phyloP scores from a whole-genome alignment of 2,329 filamentous ascomycete genomes.

The Ophiostoma ulmi region DNA sequence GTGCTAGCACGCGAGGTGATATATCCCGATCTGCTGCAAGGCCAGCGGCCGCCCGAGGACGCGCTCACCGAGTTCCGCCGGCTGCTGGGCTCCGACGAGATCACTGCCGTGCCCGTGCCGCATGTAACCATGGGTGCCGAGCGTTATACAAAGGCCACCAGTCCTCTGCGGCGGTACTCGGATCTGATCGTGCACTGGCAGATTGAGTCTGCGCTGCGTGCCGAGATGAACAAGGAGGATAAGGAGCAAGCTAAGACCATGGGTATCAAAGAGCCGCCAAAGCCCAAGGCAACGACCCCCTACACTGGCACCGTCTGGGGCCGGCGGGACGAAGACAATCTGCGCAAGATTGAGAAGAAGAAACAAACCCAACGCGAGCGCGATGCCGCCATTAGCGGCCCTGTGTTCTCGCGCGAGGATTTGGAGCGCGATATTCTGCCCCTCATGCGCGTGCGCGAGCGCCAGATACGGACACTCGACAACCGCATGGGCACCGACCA shows the following conservation, averaged over 20 bases:
- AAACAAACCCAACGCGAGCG: background rate
- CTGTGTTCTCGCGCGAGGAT: constrained; percentile 40
- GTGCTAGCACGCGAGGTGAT: constrained; percentile 38
- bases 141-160: constrained; percentile 60
- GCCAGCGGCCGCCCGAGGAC: constrained; percentile 33
- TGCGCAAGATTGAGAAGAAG: background rate
- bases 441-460: constrained; percentile 49
- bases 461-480: constrained; percentile 43
- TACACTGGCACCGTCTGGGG: background rate
- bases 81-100: constrained; percentile 48
- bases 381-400: background rate
- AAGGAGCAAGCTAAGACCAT: no score
- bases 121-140: constrained; percentile 55
- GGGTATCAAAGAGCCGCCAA: background rate
- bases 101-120: constrained; percentile 49
- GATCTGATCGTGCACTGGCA: constrained; percentile 64
- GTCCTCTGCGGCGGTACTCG: constrained; percentile 59
- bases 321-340: background rate
- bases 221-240: constrained; percentile 34
- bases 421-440: constrained; percentile 45
- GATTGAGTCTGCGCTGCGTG: constrained; percentile 53
- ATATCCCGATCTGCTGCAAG: constrained; percentile 38
- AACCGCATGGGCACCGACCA: constrained; percentile 42
- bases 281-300: background rate
- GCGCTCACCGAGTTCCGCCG: constrained; percentile 34